Evolutionary conservation across 495 filamentous ascomycete species (phyloP).

Genomic region (Neurospora sp.): DNA sequence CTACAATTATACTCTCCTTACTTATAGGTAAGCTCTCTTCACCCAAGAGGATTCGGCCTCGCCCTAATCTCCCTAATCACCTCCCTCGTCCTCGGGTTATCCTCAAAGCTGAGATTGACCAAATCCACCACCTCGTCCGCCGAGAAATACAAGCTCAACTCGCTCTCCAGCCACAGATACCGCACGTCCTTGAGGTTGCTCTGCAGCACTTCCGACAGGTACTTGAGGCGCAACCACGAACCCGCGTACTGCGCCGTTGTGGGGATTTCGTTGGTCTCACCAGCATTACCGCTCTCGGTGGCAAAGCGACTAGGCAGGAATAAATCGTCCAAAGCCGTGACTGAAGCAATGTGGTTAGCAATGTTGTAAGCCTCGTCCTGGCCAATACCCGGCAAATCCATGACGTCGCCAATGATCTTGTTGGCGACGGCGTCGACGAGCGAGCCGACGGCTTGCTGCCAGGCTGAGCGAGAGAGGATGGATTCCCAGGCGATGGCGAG

Average conservation of each 20-base stretch:
- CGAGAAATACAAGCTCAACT: conserved; percentile 73
- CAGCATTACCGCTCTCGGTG: conserved; percentile 5
- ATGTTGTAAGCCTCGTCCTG: conserved; percentile 78
- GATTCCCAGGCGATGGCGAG: conserved; percentile 65
- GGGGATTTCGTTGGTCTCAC: conserved; percentile 35
- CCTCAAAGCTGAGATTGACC: conserved; percentile 82
- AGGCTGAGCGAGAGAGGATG: conserved; percentile 72
- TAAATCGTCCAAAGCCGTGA: conserved; percentile 63
- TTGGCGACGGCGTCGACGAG: conserved; percentile 69
- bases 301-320: conserved; percentile 49
- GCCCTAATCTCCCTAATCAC: conserved; percentile 69
- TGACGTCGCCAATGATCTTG: conserved; percentile 74
- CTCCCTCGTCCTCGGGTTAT: conserved; percentile 65
- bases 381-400: conserved; percentile 77
- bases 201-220: conserved; percentile 79
- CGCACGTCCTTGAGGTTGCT: conserved; percentile 81
- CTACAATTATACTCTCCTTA: not conserved
- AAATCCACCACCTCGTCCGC: conserved; percentile 79
- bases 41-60: conserved; percentile 24
- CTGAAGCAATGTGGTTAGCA: conserved; percentile 55
- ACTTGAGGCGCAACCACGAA: conserved; percentile 85
- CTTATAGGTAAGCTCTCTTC: not conserved
- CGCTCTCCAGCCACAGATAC: conserved; percentile 79
- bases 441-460: conserved; percentile 76
- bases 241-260: conserved; percentile 69